Evolutionary conservation across 176 grass and related monocot species (phyloP), one percentile per base, ranked within the genome.

Genomic region (Echinochloa phyllopogon): DNA sequence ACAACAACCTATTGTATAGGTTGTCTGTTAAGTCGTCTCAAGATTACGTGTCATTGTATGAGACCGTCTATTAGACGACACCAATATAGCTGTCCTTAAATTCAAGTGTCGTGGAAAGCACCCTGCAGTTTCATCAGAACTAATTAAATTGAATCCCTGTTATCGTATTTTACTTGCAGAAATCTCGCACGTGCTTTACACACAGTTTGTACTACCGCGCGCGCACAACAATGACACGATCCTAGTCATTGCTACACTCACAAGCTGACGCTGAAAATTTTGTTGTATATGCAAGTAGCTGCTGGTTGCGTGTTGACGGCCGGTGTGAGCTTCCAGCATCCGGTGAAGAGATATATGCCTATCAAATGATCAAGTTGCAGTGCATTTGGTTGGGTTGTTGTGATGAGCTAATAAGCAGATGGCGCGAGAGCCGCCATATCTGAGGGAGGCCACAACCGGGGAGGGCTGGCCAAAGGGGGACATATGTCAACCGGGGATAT

Each of bases 391-490:
- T 39, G 13, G 47, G 29, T 66, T 2, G 25, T 21, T 50, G 4
- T 9, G 6, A 40, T 55, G 52, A 55, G 52, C 52, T 5, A 33
- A 33, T n/a, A n/a, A 33, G 29, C 29, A 33, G 29, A 33, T 33
- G 29, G 29, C 29, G 6, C 53, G 20, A 10, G 56, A 10, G 56
- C 2, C 56, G 56, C 56, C 3, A 4, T 23, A 51, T 40, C 45
- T 71, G 65, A 70, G 79, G 79, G 29, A 82, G 65, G 51, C 8
- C n/a, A 44, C 50, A 82, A 44, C 65, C 65, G 24, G 48, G 78
- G 77, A 50, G 47, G 3, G 7, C 16, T 0, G 6, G 50, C 55
- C 3, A 21, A 1, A 20, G 20, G 3, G 7, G n/a, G n/a, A n/a
- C n/a, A n/a, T n/a, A n/a, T n/a, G n/a, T n/a, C n/a, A n/a, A n/a